Evolutionary conservation across 2,329 filamentous ascomycete genomes (phyloP).

Genomic region (Colletotrichum nymphaeae): DNA sequence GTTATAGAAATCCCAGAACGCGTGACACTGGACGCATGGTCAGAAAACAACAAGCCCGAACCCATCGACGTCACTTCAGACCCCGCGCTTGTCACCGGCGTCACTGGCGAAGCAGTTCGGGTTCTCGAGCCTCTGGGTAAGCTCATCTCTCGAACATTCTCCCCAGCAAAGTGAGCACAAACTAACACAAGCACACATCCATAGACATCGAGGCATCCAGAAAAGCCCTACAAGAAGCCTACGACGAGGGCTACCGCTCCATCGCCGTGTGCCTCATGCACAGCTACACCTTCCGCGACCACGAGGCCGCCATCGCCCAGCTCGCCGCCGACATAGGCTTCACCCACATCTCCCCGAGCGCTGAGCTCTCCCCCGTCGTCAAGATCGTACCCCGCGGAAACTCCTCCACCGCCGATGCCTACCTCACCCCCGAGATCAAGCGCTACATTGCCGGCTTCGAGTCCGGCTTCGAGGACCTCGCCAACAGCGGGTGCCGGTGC

Average conservation of each 20-base stretch:
- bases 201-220: constrained; percentile 61
- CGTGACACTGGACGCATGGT: constrained; percentile 71
- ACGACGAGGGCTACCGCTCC: constrained; percentile 70
- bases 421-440: constrained; percentile 78
- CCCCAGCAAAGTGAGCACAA: fast-evolving
- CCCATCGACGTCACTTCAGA: constrained; percentile 27
- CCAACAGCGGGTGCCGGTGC: constrained; percentile 63
- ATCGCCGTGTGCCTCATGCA: constrained; percentile 80
- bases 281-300: constrained; percentile 76
- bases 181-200: not conserved
- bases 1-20: constrained; percentile 81
- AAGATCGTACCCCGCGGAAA: constrained; percentile 82
- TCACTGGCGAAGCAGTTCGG: constrained; percentile 76
- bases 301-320: constrained; percentile 54
- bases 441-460: constrained; percentile 70
- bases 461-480: constrained; percentile 62
- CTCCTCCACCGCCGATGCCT: constrained; percentile 82
- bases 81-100: constrained; percentile 59
- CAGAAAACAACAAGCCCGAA: constrained; percentile 28
- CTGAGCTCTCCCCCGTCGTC: constrained; percentile 68
- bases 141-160: not conserved
- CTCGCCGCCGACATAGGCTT: constrained; percentile 62
- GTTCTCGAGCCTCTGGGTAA: constrained; percentile 66
- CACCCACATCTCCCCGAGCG: constrained; percentile 65
- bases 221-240: constrained; percentile 68